These are phyloP conservation scores for Nepenthes alata DNA, from an alignment of 179 eudicot genomes.

Conservation along the genomic window DNA sequence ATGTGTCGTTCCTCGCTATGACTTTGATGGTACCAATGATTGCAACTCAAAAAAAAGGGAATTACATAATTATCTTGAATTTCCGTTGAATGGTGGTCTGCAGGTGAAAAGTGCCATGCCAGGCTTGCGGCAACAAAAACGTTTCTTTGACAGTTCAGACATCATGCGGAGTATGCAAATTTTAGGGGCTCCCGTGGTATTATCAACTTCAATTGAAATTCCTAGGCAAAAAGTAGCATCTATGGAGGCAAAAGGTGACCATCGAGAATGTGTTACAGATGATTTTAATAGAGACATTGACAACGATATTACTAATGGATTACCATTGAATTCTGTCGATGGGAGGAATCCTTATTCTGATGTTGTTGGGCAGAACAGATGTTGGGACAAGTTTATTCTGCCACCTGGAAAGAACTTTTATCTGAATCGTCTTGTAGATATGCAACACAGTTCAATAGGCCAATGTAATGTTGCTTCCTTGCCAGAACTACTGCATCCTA, in stretches of 20 bases:
- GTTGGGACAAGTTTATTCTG: conserved; percentile 19
- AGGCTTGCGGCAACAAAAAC: conserved; percentile 11
- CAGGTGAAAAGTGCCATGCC: conserved; percentile 8
- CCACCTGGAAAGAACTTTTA: conserved; percentile 70
- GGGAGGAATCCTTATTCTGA: conserved; percentile 9
- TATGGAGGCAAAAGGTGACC: conserved; percentile 12
- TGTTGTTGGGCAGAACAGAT: conserved; percentile 12
- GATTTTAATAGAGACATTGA: not conserved
- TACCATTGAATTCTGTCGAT: conserved; percentile 8
- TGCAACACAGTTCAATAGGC: conserved; percentile 24
- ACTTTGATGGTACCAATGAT: conserved; percentile 10
- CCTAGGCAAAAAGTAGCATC: conserved; percentile 15
- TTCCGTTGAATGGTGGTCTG: conserved; percentile 4
- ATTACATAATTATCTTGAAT: conserved; percentile 7
- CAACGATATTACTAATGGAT: not conserved
- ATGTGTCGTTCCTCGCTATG: conserved; percentile 9
- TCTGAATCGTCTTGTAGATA: conserved; percentile 51
- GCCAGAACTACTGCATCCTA: conserved; percentile 71
- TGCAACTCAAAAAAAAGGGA: conserved; percentile 9
- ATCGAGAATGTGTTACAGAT: conserved; percentile 2
- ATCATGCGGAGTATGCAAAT: conserved; percentile 4
- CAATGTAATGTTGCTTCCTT: conserved; percentile 41
- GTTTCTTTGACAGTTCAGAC: conserved; percentile 7
- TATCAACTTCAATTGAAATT: conserved; percentile 10
- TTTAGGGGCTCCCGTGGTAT: conserved; percentile 8